Percentiles rank a stretch among this genome's conserved stretches.
These are phyloP conservation scores for Fusarium pseudocircinatum DNA, from an alignment of 2,329 filamentous ascomycete species.

Conservation along the genomic window DNA sequence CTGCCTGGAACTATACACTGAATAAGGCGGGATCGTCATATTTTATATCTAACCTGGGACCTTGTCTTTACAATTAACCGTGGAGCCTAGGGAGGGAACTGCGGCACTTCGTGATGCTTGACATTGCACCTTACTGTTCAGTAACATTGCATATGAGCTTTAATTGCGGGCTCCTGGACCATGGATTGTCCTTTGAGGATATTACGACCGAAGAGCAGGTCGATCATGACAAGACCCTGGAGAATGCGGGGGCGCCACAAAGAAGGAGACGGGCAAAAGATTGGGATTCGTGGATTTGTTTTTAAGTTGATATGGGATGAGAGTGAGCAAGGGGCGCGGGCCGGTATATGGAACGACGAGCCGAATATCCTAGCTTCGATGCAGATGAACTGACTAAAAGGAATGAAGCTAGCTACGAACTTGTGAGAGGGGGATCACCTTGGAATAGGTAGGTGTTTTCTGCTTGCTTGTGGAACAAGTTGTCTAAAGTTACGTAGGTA, in stretches of 20 bases:
- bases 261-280: slow-evolving; percentile 9
- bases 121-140: not conserved
- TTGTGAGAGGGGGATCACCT: not conserved
- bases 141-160: slow-evolving; percentile 4
- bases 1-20: not conserved
- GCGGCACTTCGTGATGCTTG: not conserved
- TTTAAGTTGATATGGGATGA: slow-evolving; percentile 11
- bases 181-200: not conserved
- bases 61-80: slow-evolving; percentile 34
- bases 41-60: slow-evolving; percentile 17
- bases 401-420: not conserved
- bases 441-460: not conserved
- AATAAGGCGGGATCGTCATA: slow-evolving; percentile 9
- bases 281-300: slow-evolving; percentile 36
- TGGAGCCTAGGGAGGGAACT: not conserved
- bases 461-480: not conserved
- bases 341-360: slow-evolving; percentile 33
- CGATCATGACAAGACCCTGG: slow-evolving; percentile 32
- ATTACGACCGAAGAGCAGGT: not conserved
- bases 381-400: not conserved
- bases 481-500: not conserved
- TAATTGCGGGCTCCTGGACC: not conserved
- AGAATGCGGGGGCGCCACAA: slow-evolving; percentile 37
- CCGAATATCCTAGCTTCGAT: slow-evolving; percentile 39
- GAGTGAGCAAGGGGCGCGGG: not conserved